Evolutionary conservation across 805 yeast genomes (phyloP).

Genomic region (Myxozyma vanderwaltii): DNA sequence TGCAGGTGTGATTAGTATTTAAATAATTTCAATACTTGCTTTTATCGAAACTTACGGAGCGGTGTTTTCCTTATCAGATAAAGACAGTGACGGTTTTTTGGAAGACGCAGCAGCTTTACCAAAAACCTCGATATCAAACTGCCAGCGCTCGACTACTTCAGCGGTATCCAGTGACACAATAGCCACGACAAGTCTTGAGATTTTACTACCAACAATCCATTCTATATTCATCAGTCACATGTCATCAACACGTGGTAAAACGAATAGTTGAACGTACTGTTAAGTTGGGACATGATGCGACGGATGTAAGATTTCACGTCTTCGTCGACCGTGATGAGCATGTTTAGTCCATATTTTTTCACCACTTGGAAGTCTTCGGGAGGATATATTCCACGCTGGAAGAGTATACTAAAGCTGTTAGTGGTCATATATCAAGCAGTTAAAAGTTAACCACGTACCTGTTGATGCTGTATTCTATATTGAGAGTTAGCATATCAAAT

Average conservation of each 20-base stretch:
- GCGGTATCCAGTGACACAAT: conserved; percentile 68
- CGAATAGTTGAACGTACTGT: conserved; percentile 40
- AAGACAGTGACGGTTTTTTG: background rate
- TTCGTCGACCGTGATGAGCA: conserved; percentile 71
- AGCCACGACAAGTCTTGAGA: conserved; percentile 69
- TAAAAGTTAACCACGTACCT: conserved; percentile 11
- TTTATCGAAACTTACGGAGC: conserved; percentile 18
- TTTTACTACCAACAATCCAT: conserved; percentile 73
- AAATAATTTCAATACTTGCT: background rate
- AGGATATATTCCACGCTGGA: conserved; percentile 89
- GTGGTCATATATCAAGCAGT: background rate
- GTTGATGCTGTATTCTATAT: conserved; percentile 74
- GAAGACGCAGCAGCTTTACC: background rate
- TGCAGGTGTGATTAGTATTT: background rate
- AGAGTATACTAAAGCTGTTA: conserved; percentile 56
- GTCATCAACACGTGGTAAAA: no score
- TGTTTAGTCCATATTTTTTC: conserved; percentile 74
- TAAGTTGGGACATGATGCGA: conserved; percentile 67
- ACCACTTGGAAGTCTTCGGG: conserved; percentile 79
- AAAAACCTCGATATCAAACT: conserved; percentile 62
- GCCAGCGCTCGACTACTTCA: conserved; percentile 83
- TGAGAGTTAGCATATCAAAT: background rate
- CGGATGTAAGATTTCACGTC: conserved; percentile 72
- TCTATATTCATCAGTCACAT: conserved; percentile 41
- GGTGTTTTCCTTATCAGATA: conserved; percentile 19